Evolutionary conservation across 176 grass and related monocot species (phyloP), one percentile per base, ranked within the genome.

Genomic region (Typha latifolia): DNA sequence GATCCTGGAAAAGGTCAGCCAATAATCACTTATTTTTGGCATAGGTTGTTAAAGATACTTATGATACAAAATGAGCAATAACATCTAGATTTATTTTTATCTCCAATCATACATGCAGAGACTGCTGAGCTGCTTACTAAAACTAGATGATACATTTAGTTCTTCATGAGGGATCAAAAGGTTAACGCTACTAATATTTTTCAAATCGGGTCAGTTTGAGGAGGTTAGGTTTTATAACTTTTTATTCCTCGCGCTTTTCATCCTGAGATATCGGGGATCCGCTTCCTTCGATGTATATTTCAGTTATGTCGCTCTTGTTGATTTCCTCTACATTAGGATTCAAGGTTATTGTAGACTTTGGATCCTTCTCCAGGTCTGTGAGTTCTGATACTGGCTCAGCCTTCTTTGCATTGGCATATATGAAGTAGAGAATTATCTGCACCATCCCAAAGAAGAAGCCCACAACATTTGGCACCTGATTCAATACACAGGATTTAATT

Each of bases 401-500:
- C 63, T 88, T 85, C 61, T 77, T 83, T 26, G 18, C 1, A 32
- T 82, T 83, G 67, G 68, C 80, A 74, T 91, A 96, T 21, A 88
- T 50, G n/a, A 96, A 73, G 72, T 91, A 87, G 34, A 96, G 51
- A 62, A 67, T 48, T 71, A 96, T 96, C 47, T 96, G 91, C 5
- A 80, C 80, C 51, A 85, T 49, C 4, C 87, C 91, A 71, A 91
- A 88, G 47, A 96, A 26, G 59, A 96, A 69, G 14, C 87, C 91
- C 66, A 91, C 19, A 37, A 96, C 74, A 77, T 96, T 96, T 19
- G 91, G 91, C 64, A 79, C 49, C 91, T 96, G 87, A 29, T 51
- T 26, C 16, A 32, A 73, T 49, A 49, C 59, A 71, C 66, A 16
- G 8, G 52, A 49, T 27, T 63, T 48, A 27, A 14, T 26, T 22